Evolutionary conservation across 768 basidiomycete species (phyloP).

Genomic region (Leccinum subgranulosum): DNA sequence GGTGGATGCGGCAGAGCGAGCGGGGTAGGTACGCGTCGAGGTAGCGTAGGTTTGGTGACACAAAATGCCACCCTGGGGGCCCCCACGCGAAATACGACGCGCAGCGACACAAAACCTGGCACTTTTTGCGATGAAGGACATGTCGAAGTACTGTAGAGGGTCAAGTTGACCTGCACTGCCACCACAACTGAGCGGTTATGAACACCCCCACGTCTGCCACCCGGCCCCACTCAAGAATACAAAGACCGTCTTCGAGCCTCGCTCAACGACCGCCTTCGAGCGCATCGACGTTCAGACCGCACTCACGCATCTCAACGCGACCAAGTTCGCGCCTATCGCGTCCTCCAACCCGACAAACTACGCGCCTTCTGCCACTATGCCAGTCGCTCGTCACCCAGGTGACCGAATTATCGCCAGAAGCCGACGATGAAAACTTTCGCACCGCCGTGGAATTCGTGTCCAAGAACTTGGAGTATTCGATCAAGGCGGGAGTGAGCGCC

Average conservation of each 20-base stretch:
- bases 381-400: conserved; percentile 55
- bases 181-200: conserved; percentile 12
- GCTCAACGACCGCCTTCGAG: conserved; percentile 42
- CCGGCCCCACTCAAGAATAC: conserved; percentile 21
- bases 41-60: conserved; percentile 17
- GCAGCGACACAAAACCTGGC: conserved; percentile 8
- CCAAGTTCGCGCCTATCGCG: conserved; percentile 48
- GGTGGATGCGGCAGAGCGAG: conserved; percentile 20
- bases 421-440: conserved; percentile 43
- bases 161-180: conserved; percentile 2
- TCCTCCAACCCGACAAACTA: conserved; percentile 46
- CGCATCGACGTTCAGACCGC: conserved; percentile 37
- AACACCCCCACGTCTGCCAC: conserved; percentile 17
- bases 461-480: conserved; percentile 56
- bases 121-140: conserved; percentile 17
- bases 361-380: conserved; percentile 52
- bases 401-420: conserved; percentile 46
- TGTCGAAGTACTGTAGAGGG: background rate
- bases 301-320: conserved; percentile 32
- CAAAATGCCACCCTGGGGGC: background rate
- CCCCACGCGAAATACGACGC: conserved; percentile 1
- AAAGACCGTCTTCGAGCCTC: conserved; percentile 35
- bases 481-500: conserved; percentile 53
- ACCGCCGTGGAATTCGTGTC: conserved; percentile 53
- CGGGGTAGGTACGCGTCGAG: conserved; percentile 24